Conservation (phyloP, 1,284 basidiomycete species). For the Puccinia hordei region DNA sequence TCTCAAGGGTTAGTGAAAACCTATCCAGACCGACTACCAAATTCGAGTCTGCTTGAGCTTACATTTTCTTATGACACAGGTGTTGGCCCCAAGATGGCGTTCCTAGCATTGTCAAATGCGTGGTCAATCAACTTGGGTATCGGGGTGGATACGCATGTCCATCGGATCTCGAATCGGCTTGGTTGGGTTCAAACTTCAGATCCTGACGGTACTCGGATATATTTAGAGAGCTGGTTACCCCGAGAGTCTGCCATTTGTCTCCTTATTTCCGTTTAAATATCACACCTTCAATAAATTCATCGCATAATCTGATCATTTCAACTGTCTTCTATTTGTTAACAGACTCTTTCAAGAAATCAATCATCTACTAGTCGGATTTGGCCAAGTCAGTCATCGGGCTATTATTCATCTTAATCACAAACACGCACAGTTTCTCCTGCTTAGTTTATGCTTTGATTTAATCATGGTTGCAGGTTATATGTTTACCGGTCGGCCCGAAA, state of each 20-base stretch:
- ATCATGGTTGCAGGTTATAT: constrained; percentile 66
- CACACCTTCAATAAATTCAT: neutral
- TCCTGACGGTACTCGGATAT: constrained; percentile 83
- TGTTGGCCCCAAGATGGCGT: constrained; percentile 60
- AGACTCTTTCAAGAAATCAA: constrained; percentile 77
- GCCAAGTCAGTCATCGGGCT: constrained; percentile 67
- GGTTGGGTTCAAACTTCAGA: constrained; percentile 88
- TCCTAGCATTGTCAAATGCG: constrained; percentile 71
- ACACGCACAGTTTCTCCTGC: neutral
- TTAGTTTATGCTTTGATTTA: constrained; percentile 44
- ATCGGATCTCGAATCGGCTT: constrained; percentile 86
- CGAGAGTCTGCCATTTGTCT: constrained; percentile 61
- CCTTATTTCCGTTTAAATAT: neutral
- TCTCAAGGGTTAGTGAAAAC: constrained; percentile 17
- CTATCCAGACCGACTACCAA: neutral
- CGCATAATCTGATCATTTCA: constrained; percentile 3
- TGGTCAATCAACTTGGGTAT: constrained; percentile 90
- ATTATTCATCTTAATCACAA: constrained; percentile 8
- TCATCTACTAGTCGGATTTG: constrained; percentile 85
- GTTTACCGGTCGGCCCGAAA: constrained; percentile 76
- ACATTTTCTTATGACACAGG: constrained; percentile 50
- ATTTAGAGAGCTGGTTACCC: constrained; percentile 88
- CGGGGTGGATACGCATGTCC: constrained; percentile 94
- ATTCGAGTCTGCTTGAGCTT: neutral
- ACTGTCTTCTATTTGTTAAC: neutral